Conservation (phyloP, 768 basidiomycete species). For the Tylopilus balloui region DNA sequence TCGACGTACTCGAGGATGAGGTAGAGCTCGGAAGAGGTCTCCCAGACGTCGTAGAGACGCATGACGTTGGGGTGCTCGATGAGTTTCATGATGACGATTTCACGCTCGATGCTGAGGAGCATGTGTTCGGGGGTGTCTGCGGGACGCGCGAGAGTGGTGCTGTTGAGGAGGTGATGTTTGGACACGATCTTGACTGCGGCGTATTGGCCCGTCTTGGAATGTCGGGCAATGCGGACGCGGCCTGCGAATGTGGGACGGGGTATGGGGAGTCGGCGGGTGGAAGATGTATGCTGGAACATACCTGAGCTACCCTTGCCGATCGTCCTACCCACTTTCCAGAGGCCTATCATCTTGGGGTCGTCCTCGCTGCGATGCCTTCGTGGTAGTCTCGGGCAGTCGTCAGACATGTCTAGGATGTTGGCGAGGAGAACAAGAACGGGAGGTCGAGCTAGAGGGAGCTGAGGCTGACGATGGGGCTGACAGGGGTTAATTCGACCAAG, state of each 20-base stretch:
- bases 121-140: slow-evolving; percentile 74
- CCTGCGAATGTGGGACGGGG: slow-evolving; percentile 42
- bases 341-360: slow-evolving; percentile 67
- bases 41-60: slow-evolving; percentile 96
- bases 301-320: slow-evolving; percentile 80
- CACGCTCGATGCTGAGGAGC: slow-evolving; percentile 79
- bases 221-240: slow-evolving; percentile 84
- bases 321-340: slow-evolving; percentile 83
- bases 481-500: slow-evolving; percentile 17
- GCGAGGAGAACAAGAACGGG: background rate
- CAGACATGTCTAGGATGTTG: slow-evolving; percentile 23
- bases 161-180: slow-evolving; percentile 61
- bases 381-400: slow-evolving; percentile 28
- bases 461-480: slow-evolving; percentile 26
- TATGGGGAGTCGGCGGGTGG: background rate
- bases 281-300: slow-evolving; percentile 27
- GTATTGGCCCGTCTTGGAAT: slow-evolving; percentile 82
- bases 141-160: slow-evolving; percentile 50
- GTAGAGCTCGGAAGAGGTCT: slow-evolving; percentile 83
- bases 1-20: slow-evolving; percentile 94
- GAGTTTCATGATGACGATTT: slow-evolving; percentile 97
- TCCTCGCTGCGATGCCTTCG: slow-evolving; percentile 29
- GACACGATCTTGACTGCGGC: slow-evolving; percentile 95
- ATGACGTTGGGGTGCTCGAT: slow-evolving; percentile 94
- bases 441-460: background rate